Evolutionary conservation across 202 grass and related monocot genomes (phyloP).

Genomic region (Dendrocalamus latiflorus): DNA sequence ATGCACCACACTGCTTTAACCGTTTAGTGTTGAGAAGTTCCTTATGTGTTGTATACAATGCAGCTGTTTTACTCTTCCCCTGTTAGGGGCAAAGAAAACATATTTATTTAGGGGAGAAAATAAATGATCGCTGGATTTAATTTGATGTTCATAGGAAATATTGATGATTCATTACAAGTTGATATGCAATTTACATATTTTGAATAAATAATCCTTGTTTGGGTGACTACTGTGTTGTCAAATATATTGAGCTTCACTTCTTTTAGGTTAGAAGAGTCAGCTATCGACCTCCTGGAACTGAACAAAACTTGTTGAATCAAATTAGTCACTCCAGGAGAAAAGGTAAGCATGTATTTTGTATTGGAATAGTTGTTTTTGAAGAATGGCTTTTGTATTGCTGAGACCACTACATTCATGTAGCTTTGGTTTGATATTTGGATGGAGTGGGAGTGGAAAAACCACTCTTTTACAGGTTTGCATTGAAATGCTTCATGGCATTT

Average conservation of each 20-base stretch:
- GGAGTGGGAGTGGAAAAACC: constrained; percentile 81
- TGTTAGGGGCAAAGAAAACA: not conserved
- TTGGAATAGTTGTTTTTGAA: not conserved
- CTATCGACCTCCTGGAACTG: constrained; percentile 67
- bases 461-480: constrained; percentile 80
- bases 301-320: constrained; percentile 66
- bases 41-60: not conserved
- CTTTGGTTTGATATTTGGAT: constrained; percentile 92
- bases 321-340: constrained; percentile 65
- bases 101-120: not conserved
- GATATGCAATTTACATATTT: not conserved
- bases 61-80: not conserved
- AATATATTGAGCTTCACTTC: too few species aligned
- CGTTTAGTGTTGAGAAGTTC: not conserved
- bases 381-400: not conserved
- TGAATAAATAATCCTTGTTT: not conserved
- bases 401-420: constrained; percentile 28
- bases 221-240: not conserved
- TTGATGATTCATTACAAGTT: not conserved
- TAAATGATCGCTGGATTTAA: not conserved
- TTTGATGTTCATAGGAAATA: not conserved
- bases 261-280: constrained; percentile 62
- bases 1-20: not conserved
- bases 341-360: constrained; percentile 19
- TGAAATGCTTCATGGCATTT: not conserved